These are phyloP conservation scores for Populus alba DNA, from an alignment of 345 rosid species.

Conservation along the genomic window DNA sequence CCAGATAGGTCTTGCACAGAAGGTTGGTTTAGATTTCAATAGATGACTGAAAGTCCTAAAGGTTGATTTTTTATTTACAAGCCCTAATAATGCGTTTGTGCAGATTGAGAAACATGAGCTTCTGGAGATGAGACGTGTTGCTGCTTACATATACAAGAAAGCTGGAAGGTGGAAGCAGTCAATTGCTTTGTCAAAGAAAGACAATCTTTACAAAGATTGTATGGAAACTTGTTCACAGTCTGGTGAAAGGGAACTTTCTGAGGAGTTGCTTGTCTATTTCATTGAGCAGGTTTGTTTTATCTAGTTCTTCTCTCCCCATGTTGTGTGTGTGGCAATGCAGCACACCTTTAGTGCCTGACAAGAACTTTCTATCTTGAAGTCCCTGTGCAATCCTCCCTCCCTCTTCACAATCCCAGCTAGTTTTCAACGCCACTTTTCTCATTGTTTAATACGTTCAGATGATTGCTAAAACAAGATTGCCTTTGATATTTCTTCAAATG, in stretches of 20 bases:
- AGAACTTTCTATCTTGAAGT: neutral
- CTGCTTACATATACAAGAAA: conserved; percentile 93
- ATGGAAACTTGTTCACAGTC: conserved; percentile 98
- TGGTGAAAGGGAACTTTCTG: conserved; percentile 91
- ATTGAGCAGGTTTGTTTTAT: conserved; percentile 65
- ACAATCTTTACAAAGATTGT: conserved; percentile 83
- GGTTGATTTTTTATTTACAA: neutral
- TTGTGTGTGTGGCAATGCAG: neutral
- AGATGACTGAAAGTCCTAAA: neutral
- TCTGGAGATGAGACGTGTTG: conserved; percentile 96
- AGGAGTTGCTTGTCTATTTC: conserved; percentile 88
- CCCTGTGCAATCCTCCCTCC: neutral
- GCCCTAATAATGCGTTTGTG: neutral
- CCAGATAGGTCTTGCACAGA: conserved; percentile 87
- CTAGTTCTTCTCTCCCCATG: neutral
- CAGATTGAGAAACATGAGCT: conserved; percentile 98
- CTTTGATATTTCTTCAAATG: neutral
- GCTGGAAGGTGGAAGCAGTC: conserved; percentile 99
- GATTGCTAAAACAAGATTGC: neutral
- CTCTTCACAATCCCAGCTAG: neutral
- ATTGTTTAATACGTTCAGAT: neutral
- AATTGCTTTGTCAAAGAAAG: conserved; percentile 91
- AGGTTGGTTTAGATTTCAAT: conserved; percentile 36
- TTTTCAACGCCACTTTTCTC: neutral
- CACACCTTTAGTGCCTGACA: neutral